A percentile compares a stretch with the other conserved stretches of the same genome.
phyloP scores from a whole-genome alignment of 75 land plant species.

The Sequoia sempervirens region DNA sequence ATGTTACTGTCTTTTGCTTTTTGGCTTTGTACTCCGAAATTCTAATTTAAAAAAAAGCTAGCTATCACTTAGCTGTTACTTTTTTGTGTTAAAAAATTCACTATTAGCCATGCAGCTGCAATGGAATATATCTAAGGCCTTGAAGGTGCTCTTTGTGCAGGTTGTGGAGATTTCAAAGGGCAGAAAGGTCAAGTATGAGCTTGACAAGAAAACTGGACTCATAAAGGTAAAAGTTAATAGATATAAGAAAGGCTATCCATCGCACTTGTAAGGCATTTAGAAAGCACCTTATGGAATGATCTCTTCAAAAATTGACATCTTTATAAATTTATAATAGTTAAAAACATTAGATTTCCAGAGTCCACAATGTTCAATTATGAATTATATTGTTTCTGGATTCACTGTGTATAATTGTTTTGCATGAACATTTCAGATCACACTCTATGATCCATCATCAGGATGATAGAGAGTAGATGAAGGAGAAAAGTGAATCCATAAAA shows the following conservation, averaged over 20 bases:
- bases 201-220: constrained; percentile 85
- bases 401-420: no score
- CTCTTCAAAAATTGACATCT: not conserved
- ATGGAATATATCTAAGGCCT: not conserved
- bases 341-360: no score
- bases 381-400: no score
- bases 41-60: not conserved
- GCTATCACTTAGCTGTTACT: not conserved
- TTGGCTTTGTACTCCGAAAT: not conserved
- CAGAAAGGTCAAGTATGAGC: constrained; percentile 94
- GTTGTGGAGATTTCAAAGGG: constrained; percentile 90
- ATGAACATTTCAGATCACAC: no score
- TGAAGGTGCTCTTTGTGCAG: constrained; percentile 19
- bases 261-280: not conserved
- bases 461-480: no score
- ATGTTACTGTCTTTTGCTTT: not conserved
- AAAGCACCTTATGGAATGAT: not conserved
- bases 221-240: constrained; percentile 51
- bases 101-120: not conserved
- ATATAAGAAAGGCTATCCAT: not conserved
- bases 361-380: no score
- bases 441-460: no score
- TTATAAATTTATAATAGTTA: no score
- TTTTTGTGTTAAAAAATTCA: not conserved
- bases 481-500: no score